Conservation (phyloP, 1,139 yeast species). For the Blastobotrys raffinosifermentans region DNA sequence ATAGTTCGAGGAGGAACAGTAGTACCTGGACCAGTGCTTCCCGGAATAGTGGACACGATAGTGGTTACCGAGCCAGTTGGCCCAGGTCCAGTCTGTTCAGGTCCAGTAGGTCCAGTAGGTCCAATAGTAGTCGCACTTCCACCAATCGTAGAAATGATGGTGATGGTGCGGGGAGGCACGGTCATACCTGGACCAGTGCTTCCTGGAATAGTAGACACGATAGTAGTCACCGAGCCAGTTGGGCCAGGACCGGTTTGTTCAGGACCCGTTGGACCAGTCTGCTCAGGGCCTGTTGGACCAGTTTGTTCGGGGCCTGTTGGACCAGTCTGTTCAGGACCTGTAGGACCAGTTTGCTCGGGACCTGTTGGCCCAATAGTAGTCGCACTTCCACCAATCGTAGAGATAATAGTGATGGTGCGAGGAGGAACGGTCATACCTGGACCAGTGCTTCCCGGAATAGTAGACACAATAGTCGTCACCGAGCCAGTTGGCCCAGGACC, state of each 20-base stretch:
- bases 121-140: neutral
- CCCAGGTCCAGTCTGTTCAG: neutral
- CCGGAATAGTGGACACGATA: constrained; percentile 3
- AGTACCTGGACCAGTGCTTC: constrained; percentile 1
- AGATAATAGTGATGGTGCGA: constrained; percentile 13
- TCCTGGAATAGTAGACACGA: constrained; percentile 4
- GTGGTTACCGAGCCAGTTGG: neutral
- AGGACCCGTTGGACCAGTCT: neutral
- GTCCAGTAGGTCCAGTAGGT: neutral
- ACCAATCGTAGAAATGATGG: neutral
- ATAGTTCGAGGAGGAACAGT: constrained; percentile 8
- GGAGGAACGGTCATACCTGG: constrained; percentile 16
- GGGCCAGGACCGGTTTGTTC: neutral
- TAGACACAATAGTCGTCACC: constrained; percentile 7
- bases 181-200: constrained; percentile 3
- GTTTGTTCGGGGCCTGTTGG: constrained; percentile 1
- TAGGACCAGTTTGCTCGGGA: too few relatives aligned
- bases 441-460: constrained; percentile 16
- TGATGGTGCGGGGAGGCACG: neutral
- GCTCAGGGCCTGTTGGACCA: neutral
- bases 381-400: neutral
- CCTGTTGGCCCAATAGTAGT: neutral
- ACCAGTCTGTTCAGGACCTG: neutral
- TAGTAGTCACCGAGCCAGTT: constrained; percentile 7
- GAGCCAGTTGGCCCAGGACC: too few relatives aligned